phyloP scores from a whole-genome alignment of 2,329 filamentous ascomycete genomes.

The Lecanicillium sp. region DNA sequence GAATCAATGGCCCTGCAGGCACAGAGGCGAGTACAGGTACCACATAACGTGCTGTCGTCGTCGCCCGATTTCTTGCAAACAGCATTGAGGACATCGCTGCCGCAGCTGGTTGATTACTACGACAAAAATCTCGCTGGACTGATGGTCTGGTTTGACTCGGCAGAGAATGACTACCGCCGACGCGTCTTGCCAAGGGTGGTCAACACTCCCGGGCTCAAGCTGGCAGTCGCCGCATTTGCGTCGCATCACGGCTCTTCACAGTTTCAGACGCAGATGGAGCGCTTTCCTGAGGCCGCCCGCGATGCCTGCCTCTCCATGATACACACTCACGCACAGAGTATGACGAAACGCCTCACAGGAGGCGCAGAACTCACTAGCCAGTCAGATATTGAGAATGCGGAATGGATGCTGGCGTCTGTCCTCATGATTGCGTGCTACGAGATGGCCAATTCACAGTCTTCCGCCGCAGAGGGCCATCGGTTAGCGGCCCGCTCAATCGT shows the following conservation, averaged over 20 bases:
- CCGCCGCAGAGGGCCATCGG: conserved; percentile 19
- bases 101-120: conserved; percentile 20
- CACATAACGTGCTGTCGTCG: not conserved
- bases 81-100: conserved; percentile 10
- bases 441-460: conserved; percentile 18
- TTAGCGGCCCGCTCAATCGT: conserved; percentile 20
- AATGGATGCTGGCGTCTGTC: conserved; percentile 23
- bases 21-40: not conserved
- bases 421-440: conserved; percentile 20
- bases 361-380: conserved; percentile 14
- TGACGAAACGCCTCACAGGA: conserved; percentile 16
- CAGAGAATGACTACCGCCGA: conserved; percentile 20
- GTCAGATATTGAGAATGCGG: conserved; percentile 17
- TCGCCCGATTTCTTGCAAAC: conserved; percentile 5
- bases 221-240: conserved; percentile 21
- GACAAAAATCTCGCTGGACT: conserved; percentile 20
- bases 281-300: conserved; percentile 18
- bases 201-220: conserved; percentile 17
- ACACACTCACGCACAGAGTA: conserved; percentile 14
- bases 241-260: conserved; percentile 19
- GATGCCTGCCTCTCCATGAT: conserved; percentile 19
- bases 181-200: conserved; percentile 18
- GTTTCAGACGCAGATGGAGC: conserved; percentile 13
- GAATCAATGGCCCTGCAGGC: not conserved
- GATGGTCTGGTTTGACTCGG: conserved; percentile 24